Percentiles rank a stretch among this genome's conserved stretches.
Evolutionary conservation across 2,329 filamentous ascomycete genomes (phyloP).

Genomic region (Aspergillus sp.): DNA sequence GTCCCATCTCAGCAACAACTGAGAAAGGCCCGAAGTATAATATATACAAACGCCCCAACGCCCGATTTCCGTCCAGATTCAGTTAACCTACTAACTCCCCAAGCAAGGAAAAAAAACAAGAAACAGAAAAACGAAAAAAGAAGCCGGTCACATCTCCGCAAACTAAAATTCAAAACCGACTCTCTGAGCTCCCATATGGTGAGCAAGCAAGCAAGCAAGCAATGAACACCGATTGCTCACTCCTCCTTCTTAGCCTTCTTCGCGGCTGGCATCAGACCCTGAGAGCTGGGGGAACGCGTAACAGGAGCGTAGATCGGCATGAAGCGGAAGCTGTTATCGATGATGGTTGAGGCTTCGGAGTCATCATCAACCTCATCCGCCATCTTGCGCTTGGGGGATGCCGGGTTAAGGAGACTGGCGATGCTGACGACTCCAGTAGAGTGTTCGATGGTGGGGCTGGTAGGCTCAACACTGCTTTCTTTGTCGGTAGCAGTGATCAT

Average conservation of each 20-base stretch:
- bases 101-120: no score
- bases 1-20: neutral
- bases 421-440: no score
- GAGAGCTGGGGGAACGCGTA: neutral
- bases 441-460: neutral
- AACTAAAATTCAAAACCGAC: no score
- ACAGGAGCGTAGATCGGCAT: no score
- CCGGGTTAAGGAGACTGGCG: neutral
- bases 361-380: constrained; percentile 3
- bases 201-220: no score
- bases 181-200: no score
- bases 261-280: neutral
- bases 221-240: neutral
- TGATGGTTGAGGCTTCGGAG: neutral
- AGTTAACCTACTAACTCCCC: neutral
- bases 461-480: neutral
- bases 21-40: neutral
- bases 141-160: no score
- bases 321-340: neutral
- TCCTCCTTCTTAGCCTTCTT: neutral
- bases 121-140: no score
- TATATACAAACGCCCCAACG: neutral
- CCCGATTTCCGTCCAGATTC: neutral
- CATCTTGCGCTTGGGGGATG: constrained; percentile 13
- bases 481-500: neutral